Conservation (phyloP, 768 basidiomycete species). For the Phlebiopsis flavidoalba region DNA sequence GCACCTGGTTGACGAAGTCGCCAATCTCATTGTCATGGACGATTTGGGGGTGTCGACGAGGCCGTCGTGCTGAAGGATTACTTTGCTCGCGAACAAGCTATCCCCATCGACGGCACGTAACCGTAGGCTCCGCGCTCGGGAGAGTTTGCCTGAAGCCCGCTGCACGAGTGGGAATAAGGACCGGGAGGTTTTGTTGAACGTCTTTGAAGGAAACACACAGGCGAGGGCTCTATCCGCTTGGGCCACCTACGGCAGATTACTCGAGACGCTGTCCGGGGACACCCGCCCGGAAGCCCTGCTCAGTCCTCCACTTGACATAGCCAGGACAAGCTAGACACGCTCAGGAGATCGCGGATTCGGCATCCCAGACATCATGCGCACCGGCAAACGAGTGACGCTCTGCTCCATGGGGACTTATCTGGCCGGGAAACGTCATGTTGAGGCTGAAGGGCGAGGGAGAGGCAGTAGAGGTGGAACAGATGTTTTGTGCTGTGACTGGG, state of each 20-base stretch:
- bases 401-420: slow-evolving; percentile 68
- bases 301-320: slow-evolving; percentile 38
- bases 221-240: slow-evolving; percentile 37
- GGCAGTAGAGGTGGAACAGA: slow-evolving; percentile 26
- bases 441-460: slow-evolving; percentile 25
- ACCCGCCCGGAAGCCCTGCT: slow-evolving; percentile 18
- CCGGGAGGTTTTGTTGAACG: slow-evolving; percentile 24
- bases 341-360: slow-evolving; percentile 29
- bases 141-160: slow-evolving; percentile 43
- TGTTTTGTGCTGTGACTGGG: slow-evolving; percentile 65
- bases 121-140: slow-evolving; percentile 53
- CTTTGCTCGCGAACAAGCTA: slow-evolving; percentile 20
- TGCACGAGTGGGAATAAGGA: slow-evolving; percentile 48
- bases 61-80: slow-evolving; percentile 36
- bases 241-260: slow-evolving; percentile 41
- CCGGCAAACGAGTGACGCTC: slow-evolving; percentile 25
- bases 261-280: slow-evolving; percentile 18
- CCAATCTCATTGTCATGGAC: slow-evolving; percentile 55
- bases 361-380: slow-evolving; percentile 26
- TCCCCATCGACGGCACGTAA: slow-evolving; percentile 28
- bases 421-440: slow-evolving; percentile 67
- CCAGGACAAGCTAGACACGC: slow-evolving; percentile 30
- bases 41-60: slow-evolving; percentile 46
- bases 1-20: slow-evolving; percentile 43
- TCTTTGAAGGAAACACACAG: slow-evolving; percentile 36